phyloP scores from a whole-genome alignment of 1,139 yeast genomes.

The Pneumocystis carinii region DNA sequence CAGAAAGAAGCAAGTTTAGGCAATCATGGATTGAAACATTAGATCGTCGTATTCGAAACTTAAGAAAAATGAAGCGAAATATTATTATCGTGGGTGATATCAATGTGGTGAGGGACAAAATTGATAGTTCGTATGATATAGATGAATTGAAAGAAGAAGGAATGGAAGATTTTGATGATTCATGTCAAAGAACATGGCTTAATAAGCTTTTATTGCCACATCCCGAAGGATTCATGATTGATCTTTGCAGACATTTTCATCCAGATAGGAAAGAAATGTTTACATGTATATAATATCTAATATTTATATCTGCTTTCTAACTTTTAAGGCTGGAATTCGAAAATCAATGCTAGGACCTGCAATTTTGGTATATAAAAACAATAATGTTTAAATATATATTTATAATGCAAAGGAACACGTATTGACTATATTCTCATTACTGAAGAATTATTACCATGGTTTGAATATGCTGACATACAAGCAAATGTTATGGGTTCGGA shows the following conservation, averaged over 20 bases:
- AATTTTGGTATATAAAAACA: slow-evolving; percentile 31
- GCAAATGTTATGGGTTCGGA: slow-evolving; percentile 71
- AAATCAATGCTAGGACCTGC: slow-evolving; percentile 59
- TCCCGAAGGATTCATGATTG: slow-evolving; percentile 32
- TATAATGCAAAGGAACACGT: slow-evolving; percentile 44
- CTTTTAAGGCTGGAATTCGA: slow-evolving; percentile 52
- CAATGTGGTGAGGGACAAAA: slow-evolving; percentile 62
- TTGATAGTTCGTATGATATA: slow-evolving; percentile 57
- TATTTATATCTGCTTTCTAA: not conserved
- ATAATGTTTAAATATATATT: not conserved
- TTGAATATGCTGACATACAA: slow-evolving; percentile 46
- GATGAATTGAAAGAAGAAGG: slow-evolving; percentile 13
- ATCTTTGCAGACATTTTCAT: slow-evolving; percentile 46
- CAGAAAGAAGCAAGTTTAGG: slow-evolving; percentile 43
- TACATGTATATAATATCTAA: slow-evolving; percentile 36
- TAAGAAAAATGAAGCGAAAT: slow-evolving; percentile 36
- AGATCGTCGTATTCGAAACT: slow-evolving; percentile 43
- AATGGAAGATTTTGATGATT: slow-evolving; percentile 18
- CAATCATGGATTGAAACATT: slow-evolving; percentile 42
- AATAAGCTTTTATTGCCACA: slow-evolving; percentile 12
- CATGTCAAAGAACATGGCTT: slow-evolving; percentile 9
- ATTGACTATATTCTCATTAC: slow-evolving; percentile 60
- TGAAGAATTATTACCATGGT: slow-evolving; percentile 23
- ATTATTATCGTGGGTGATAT: slow-evolving; percentile 79
- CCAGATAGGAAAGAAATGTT: slow-evolving; percentile 52